Evolutionary conservation across 2,329 filamentous ascomycete genomes (phyloP).

Genomic region (Cladosporium sp.): DNA sequence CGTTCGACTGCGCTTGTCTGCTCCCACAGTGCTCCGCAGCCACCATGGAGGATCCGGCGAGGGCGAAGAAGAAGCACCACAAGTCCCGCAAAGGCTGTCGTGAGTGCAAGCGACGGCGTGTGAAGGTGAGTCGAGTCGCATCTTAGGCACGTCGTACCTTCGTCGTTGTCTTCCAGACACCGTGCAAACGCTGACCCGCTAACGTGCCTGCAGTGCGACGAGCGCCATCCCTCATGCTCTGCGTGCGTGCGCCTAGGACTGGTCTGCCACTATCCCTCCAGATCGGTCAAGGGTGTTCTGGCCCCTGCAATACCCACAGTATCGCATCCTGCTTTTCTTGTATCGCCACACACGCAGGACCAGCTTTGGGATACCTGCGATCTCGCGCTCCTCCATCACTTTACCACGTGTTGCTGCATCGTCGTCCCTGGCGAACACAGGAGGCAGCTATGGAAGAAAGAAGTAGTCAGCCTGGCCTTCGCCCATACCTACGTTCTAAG

Average conservation of each 20-base stretch:
- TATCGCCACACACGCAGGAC: background rate
- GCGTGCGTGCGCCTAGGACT: conserved; percentile 5
- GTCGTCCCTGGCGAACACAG: conserved; percentile 2
- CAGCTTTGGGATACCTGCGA: background rate
- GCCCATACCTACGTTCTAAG: background rate
- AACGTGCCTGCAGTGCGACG: background rate
- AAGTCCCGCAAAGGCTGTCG: conserved; percentile 6
- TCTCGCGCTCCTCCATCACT: conserved; percentile 3
- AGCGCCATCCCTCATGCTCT: conserved; percentile 1
- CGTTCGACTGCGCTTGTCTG: background rate
- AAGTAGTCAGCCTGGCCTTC: conserved; percentile 1
- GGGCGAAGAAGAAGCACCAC: background rate
- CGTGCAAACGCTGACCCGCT: background rate
- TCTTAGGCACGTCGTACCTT: background rate
- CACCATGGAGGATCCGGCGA: background rate
- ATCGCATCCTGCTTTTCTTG: background rate
- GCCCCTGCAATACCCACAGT: no score
- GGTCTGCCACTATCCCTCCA: background rate
- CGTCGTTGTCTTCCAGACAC: background rate
- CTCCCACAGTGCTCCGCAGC: background rate
- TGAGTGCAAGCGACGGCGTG: conserved; percentile 3
- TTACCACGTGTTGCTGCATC: conserved; percentile 1
- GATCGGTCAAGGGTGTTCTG: no score
- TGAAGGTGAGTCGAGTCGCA: background rate
- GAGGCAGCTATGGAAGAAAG: conserved; percentile 1